Percentiles rank a stretch among this genome's conserved stretches.
These are phyloP conservation scores for Amanita exitialis DNA, from an alignment of 768 basidiomycete species.

Conservation along the genomic window DNA sequence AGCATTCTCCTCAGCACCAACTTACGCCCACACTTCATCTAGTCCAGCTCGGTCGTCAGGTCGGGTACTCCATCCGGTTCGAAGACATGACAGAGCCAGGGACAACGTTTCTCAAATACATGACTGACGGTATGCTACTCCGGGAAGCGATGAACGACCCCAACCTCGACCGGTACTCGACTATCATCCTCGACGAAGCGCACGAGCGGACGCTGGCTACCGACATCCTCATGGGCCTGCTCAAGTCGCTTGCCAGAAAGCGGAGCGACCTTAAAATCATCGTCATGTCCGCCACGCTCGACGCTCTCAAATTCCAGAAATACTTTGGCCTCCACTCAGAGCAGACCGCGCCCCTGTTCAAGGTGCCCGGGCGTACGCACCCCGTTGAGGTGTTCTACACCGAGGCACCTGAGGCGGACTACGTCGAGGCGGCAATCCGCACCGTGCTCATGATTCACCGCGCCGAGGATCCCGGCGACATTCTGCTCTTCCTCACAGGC, in stretches of 20 bases:
- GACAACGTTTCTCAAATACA: slow-evolving; percentile 95
- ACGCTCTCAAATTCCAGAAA: slow-evolving; percentile 92
- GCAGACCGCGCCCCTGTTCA: slow-evolving; percentile 66
- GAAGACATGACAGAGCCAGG: slow-evolving; percentile 91
- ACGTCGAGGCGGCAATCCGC: slow-evolving; percentile 93
- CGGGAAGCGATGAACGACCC: slow-evolving; percentile 98
- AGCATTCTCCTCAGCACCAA: neutral
- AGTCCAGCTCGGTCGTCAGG: slow-evolving; percentile 91
- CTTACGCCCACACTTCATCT: neutral
- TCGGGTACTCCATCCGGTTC: slow-evolving; percentile 97
- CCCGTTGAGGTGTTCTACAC: slow-evolving; percentile 96
- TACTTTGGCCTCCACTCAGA: slow-evolving; percentile 61
- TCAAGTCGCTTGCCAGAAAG: slow-evolving; percentile 74
- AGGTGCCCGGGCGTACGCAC: slow-evolving; percentile 88
- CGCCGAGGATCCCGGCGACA: slow-evolving; percentile 87
- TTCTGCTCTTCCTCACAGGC: slow-evolving; percentile 92
- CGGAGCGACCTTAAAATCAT: slow-evolving; percentile 92
- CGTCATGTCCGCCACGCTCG: slow-evolving; percentile 96
- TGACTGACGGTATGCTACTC: slow-evolving; percentile 99
- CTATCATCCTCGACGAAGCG: slow-evolving; percentile 97
- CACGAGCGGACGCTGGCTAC: slow-evolving; percentile 97
- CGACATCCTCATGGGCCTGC: slow-evolving; percentile 95
- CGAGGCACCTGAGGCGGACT: slow-evolving; percentile 88
- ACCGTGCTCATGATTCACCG: slow-evolving; percentile 97
- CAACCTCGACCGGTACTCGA: slow-evolving; percentile 80